phyloP scores from a whole-genome alignment of 768 basidiomycete species.

The Podaxis pistillaris region DNA sequence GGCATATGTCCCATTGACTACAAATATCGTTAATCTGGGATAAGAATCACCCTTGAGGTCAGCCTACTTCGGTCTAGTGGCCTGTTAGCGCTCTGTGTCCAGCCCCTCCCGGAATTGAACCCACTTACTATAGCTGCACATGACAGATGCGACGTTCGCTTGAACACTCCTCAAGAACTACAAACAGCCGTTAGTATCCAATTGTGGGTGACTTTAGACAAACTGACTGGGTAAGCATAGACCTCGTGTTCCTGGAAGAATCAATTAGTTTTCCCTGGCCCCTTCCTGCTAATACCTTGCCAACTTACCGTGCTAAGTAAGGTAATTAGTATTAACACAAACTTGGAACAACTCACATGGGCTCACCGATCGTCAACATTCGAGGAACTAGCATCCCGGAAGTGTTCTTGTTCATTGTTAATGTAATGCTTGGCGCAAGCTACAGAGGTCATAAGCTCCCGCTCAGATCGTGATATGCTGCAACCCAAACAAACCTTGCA shows the following conservation, averaged over 20 bases:
- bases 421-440: slow-evolving; percentile 45
- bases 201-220: not conserved
- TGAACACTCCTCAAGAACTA: slow-evolving; percentile 57
- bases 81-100: not conserved
- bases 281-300: not conserved
- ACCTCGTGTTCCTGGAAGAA: slow-evolving; percentile 49
- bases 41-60: not conserved
- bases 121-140: slow-evolving; percentile 60
- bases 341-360: not conserved
- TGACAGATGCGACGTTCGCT: slow-evolving; percentile 64
- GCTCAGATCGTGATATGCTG: not conserved
- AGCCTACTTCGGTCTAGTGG: slow-evolving; percentile 33
- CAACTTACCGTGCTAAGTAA: slow-evolving; percentile 31
- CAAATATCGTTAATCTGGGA: not conserved
- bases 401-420: slow-evolving; percentile 52
- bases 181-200: not conserved
- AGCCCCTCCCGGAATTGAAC: not conserved
- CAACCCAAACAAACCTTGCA: slow-evolving; percentile 32
- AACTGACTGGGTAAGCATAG: slow-evolving; percentile 48
- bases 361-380: slow-evolving; percentile 42
- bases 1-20: slow-evolving; percentile 57
- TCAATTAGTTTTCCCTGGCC: slow-evolving; percentile 4
- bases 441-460: slow-evolving; percentile 13
- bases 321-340: not conserved
- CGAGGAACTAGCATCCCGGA: slow-evolving; percentile 37